Conservation (phyloP, 208 protist genomes). For the Crithidia thermophila region DNA sequence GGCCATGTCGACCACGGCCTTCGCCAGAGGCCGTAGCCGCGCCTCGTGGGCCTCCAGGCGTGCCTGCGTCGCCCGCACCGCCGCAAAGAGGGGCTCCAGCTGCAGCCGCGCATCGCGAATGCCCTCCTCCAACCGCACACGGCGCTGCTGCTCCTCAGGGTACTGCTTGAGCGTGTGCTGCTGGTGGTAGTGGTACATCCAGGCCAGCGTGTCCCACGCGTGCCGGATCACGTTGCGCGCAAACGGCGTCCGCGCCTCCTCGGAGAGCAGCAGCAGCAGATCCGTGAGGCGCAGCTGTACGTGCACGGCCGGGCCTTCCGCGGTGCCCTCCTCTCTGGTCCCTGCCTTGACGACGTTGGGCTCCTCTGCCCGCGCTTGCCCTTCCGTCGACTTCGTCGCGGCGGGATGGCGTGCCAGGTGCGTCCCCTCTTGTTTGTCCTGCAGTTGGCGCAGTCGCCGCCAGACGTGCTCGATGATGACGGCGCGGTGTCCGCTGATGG, state of each 20-base stretch:
- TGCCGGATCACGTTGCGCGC: constrained; percentile 29
- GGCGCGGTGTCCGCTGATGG: neutral
- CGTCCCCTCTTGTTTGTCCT: constrained; percentile 7
- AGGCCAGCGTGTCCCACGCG: constrained; percentile 42
- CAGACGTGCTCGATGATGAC: constrained; percentile 26
- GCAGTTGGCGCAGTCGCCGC: constrained; percentile 1
- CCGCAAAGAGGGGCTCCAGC: constrained; percentile 14
- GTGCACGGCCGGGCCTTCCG: neutral
- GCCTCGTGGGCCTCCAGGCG: constrained; percentile 29
- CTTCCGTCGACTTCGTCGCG: neutral
- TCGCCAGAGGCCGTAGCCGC: constrained; percentile 28
- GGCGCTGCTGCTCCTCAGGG: constrained; percentile 5
- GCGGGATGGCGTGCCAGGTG: neutral
- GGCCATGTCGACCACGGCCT: constrained; percentile 19
- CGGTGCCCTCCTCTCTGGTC: neutral
- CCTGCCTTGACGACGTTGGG: neutral
- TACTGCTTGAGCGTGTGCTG: constrained; percentile 15
- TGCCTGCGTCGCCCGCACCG: constrained; percentile 14
- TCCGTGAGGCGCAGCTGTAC: constrained; percentile 25
- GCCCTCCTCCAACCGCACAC: constrained; percentile 13
- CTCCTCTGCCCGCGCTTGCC: neutral
- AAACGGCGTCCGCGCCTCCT: constrained; percentile 26
- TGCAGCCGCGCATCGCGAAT: constrained; percentile 23
- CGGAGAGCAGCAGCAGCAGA: constrained; percentile 22
- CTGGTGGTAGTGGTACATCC: constrained; percentile 50